Evolutionary conservation across 495 filamentous ascomycete genomes (phyloP).

Genomic region (Hypoxylon cercidicola): DNA sequence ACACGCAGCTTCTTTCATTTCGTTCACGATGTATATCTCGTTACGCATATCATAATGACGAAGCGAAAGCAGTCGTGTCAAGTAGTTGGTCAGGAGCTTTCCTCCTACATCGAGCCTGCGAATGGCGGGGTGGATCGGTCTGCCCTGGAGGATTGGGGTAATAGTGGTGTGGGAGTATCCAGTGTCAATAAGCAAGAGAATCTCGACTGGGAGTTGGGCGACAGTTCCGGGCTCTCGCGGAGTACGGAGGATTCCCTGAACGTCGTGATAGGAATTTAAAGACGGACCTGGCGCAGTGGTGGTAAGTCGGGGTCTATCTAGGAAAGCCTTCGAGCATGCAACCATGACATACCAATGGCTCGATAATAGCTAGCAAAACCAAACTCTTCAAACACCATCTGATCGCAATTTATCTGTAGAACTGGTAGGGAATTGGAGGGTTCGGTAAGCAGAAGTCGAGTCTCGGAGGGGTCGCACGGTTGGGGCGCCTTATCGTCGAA

Average conservation of each 20-base stretch:
- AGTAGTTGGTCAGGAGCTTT: slow-evolving; percentile 92
- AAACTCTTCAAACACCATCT: slow-evolving; percentile 98
- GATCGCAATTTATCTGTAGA: slow-evolving; percentile 89
- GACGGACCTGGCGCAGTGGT: slow-evolving; percentile 55
- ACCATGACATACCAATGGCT: slow-evolving; percentile 66
- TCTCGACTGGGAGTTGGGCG: slow-evolving; percentile 72
- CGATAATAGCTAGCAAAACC: slow-evolving; percentile 90
- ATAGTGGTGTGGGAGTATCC: slow-evolving; percentile 96
- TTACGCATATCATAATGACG: slow-evolving; percentile 95
- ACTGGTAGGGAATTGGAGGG: slow-evolving; percentile 85
- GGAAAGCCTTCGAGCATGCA: background rate
- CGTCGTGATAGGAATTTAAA: slow-evolving; percentile 87
- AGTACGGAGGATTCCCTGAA: slow-evolving; percentile 69
- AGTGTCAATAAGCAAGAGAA: slow-evolving; percentile 86
- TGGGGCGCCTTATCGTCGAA: slow-evolving; percentile 77
- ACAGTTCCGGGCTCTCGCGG: slow-evolving; percentile 54
- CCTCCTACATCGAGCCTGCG: slow-evolving; percentile 92
- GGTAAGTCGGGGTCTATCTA: slow-evolving; percentile 8
- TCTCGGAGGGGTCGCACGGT: slow-evolving; percentile 78
- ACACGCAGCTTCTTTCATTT: slow-evolving; percentile 92
- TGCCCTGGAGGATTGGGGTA: slow-evolving; percentile 83
- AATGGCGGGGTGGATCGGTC: slow-evolving; percentile 80
- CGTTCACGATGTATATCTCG: slow-evolving; percentile 90
- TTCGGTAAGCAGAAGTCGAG: slow-evolving; percentile 85
- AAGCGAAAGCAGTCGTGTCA: slow-evolving; percentile 89